Base-by-base conservation (phyloP, 371 early-diverging fungal genomes). In the Rhizomucor miehei region DNA sequence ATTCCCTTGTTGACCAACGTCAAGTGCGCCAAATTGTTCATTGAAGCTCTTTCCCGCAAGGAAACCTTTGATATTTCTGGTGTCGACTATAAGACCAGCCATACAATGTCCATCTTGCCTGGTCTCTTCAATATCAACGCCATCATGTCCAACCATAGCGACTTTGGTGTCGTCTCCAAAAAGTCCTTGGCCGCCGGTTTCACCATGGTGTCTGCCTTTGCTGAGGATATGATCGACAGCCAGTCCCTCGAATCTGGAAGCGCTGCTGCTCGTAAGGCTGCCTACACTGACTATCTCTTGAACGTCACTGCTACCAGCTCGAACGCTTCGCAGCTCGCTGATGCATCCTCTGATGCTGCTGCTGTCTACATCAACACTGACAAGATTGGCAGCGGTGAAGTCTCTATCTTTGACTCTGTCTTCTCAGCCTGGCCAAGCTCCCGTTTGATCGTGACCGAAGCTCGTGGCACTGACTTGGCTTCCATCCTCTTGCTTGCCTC, bases 21-120 rank as follows among this genome's bases (percentile, higher is more conserved):
- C 80, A 97, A 98, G 80, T 94, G 95, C 69, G 98, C 97, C 65
- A 94, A 93, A 79, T 75, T 98, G 57, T 95, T 98, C 58, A 80
- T 96, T 36, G 98, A 97, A 79, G 97, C 98, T 1, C 74, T 97
- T 47, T 82, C 89, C 11, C 89, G 94, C 57, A 76, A 82, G 56
- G 78, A 79, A 53, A 83, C 81, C 2, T 88, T 88, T 69, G 89
- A 91, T 51, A 80, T 96, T 21, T 67, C 81, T 10, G 69, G 82
- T 41, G 84, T 90, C 51, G 97, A 98, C 71, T 94, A 84, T 80
- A 89, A 95, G 77, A 87, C 92, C 23, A 89, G 90, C 62, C 85
- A 90, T 73, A 82, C 84, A 44, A 86, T 85, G 40, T 83, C 92
- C 16, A 80, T 79, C n/a, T 62, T 96, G 41, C 96, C 96, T 3